Evolutionary conservation across 345 rosid genomes (phyloP).

Genomic region (Salix brachista): DNA sequence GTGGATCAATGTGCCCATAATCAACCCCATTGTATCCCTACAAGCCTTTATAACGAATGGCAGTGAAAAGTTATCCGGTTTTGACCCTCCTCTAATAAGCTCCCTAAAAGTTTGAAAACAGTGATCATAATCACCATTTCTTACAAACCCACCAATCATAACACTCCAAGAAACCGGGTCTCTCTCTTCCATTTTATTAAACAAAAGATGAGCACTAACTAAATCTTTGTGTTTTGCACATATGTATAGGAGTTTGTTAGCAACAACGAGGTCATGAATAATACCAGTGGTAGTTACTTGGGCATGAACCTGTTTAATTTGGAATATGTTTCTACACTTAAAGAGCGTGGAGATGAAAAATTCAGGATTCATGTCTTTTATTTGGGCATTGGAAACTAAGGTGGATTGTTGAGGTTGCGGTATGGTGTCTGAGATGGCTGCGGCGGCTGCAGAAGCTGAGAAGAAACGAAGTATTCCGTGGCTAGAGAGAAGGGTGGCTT

Average conservation of each 20-base stretch:
- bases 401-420: too few species aligned
- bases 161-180: slow-evolving; percentile 61
- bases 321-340: slow-evolving; percentile 37
- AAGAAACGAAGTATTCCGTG: slow-evolving; percentile 27
- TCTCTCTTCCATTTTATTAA: slow-evolving; percentile 44
- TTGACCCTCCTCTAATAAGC: slow-evolving; percentile 38
- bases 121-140: slow-evolving; percentile 37
- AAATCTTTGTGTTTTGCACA: slow-evolving; percentile 36
- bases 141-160: slow-evolving; percentile 60
- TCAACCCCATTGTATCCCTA: slow-evolving; percentile 38
- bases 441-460: slow-evolving; percentile 25
- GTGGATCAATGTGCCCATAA: slow-evolving; percentile 49
- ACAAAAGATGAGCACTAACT: slow-evolving; percentile 35
- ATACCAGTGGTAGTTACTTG: slow-evolving; percentile 40
- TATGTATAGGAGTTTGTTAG: slow-evolving; percentile 47
- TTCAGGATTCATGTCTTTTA: slow-evolving; percentile 18
- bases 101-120: slow-evolving; percentile 52
- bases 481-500: neutral
- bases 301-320: slow-evolving; percentile 47
- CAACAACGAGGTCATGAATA: slow-evolving; percentile 30
- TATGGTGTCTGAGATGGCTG: slow-evolving; percentile 6
- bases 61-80: slow-evolving; percentile 52
- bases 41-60: slow-evolving; percentile 53
- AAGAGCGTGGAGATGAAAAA: slow-evolving; percentile 33
- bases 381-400: too few species aligned